Conservation (phyloP, 768 basidiomycete species). For the Leccinum truebloodii region DNA sequence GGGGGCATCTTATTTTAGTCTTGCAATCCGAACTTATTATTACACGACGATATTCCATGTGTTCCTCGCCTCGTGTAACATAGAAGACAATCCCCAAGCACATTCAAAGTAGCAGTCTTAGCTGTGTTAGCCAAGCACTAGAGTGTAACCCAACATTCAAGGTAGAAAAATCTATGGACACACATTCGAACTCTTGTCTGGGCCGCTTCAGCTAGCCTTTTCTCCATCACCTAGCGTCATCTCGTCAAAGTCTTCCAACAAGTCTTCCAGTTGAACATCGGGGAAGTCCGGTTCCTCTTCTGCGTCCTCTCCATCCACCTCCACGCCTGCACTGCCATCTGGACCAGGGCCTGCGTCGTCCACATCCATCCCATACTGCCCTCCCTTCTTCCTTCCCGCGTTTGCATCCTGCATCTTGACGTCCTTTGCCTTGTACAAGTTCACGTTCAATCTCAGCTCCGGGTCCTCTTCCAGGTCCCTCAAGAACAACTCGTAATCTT, state of each 20-base stretch:
- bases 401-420: conserved; percentile 50
- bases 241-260: conserved; percentile 91
- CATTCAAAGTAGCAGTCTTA: not conserved
- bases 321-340: conserved; percentile 20
- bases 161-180: not conserved
- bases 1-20: not conserved
- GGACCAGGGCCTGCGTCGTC: conserved; percentile 45
- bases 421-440: conserved; percentile 76
- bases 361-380: conserved; percentile 60
- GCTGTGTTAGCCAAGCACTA: not conserved
- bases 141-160: not conserved
- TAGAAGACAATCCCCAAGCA: too few species aligned
- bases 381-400: conserved; percentile 23
- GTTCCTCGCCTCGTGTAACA: not conserved
- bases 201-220: conserved; percentile 1
- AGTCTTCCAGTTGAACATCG: conserved; percentile 78
- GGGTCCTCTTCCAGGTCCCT: conserved; percentile 93
- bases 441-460: conserved; percentile 83
- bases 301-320: conserved; percentile 40
- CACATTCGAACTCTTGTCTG: not conserved
- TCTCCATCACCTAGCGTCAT: conserved; percentile 66
- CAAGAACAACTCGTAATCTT: conserved; percentile 96
- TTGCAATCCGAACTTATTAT: not conserved
- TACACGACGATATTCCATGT: not conserved
- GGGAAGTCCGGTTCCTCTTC: conserved; percentile 88